phyloP scores from a whole-genome alignment of 2,329 filamentous ascomycete genomes.

The Aspergillus hortae region DNA sequence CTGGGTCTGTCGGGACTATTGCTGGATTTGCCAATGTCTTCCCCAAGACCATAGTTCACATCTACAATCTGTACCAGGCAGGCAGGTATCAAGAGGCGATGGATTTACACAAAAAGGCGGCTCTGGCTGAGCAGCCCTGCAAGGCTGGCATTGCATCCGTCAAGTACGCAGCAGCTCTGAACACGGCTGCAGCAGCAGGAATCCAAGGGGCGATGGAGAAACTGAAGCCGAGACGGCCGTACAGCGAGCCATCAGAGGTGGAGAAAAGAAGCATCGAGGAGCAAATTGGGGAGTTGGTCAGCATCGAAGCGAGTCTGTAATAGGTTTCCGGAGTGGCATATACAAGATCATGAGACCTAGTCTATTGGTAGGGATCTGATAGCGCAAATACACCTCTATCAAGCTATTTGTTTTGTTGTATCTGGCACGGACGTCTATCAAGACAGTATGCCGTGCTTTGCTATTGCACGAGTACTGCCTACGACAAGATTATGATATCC shows the following conservation, averaged over 20 bases:
- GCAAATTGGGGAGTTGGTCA: conserved; percentile 28
- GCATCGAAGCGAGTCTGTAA: neutral
- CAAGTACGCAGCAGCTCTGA: conserved; percentile 65
- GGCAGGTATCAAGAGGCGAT: conserved; percentile 59
- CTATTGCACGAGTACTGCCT: too few relatives aligned
- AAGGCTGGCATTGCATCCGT: conserved; percentile 65
- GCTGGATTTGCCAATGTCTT: conserved; percentile 58
- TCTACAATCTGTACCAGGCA: conserved; percentile 60
- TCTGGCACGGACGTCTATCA: too few relatives aligned
- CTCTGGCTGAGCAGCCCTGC: conserved; percentile 62
- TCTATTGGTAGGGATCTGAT: too few relatives aligned
- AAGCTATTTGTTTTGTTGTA: too few relatives aligned
- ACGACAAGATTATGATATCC: too few relatives aligned
- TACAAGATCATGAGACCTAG: too few relatives aligned
- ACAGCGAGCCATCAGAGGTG: conserved; percentile 46
- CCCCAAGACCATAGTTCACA: conserved; percentile 53
- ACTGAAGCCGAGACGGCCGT: conserved; percentile 60
- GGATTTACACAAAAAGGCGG: conserved; percentile 58
- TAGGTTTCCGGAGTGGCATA: too few relatives aligned
- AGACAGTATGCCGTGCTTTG: too few relatives aligned
- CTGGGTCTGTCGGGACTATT: conserved; percentile 54
- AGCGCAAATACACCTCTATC: too few relatives aligned
- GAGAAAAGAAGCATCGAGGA: conserved; percentile 42
- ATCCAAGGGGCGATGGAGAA: conserved; percentile 58
- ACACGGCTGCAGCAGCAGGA: conserved; percentile 57